Base-by-base conservation (phyloP, 2,329 filamentous ascomycete genomes). In the Apiospora rasikravindrae region DNA sequence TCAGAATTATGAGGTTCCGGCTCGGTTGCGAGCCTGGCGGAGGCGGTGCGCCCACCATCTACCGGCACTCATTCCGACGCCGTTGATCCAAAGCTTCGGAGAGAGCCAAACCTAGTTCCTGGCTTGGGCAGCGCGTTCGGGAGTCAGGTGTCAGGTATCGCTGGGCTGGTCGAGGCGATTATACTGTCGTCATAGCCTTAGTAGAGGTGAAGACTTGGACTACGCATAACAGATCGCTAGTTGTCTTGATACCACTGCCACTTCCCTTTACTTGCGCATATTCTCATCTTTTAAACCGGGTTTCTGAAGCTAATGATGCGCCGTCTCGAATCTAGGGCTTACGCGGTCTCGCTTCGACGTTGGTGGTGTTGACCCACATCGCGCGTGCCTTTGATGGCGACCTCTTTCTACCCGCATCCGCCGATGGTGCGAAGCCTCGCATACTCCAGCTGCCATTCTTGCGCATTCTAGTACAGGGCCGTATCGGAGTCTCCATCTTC, bases 401-500 rank as follows among this genome's bases (percentile, higher is more conserved):
- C 22, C 81, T 89, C n/a, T 86, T 89, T 74, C 81, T 83, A 45
- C 84, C 87, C 7, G 82, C 83, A 71, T 81, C 82, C 45, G 80
- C 79, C n/a, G 82, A 86, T 67, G 84, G 84, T 40, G 81, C 81
- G 2, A 77, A 82, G 1, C 86, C 88, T 6, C 83, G 84, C 68
- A 74, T 89, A 42, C 84, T 90, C 73, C 89, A 92, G 79, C 83
- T 85, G 53, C 90, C 89, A 19, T 88, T 89, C 76, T 81, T 91
- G 72, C 88, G 90, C 71, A 85, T 92, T 67, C 82, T 88, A 51
- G 84, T 87, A 69, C 89, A 90, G 77, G 89, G 91, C 29, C 86
- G 91, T 22, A 88, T 90, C 66, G 91, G 90, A 80, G 91, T 92
- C 2, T 87, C 89, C 19, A 89, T 92, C 74, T 92, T 92, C 80